These are phyloP conservation scores for Colletotrichum tabaci DNA, from an alignment of 2,329 filamentous ascomycete genomes.

Conservation along the genomic window DNA sequence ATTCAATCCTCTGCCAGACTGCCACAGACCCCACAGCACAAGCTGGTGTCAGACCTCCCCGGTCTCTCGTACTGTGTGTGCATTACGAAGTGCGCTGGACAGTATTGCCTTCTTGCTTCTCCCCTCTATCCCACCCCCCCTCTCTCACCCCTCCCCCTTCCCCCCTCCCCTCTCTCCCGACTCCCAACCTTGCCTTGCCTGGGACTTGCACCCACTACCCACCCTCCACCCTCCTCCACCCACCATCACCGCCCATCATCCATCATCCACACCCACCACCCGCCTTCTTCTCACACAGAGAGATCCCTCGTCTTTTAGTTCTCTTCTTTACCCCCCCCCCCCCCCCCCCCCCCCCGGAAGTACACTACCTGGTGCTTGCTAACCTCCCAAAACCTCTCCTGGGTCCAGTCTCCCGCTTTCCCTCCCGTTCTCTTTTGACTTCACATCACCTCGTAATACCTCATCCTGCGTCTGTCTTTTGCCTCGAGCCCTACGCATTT, in stretches of 20 bases:
- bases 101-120: constrained; percentile 23
- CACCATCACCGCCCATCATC: background rate
- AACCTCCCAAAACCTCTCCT: constrained; percentile 18
- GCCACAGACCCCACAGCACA: too few relatives aligned
- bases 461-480: background rate
- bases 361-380: constrained; percentile 28
- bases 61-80: background rate
- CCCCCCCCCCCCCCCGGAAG: constrained; percentile 30
- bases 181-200: constrained; percentile 30
- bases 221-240: background rate
- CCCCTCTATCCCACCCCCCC: background rate
- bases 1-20: too few relatives aligned
- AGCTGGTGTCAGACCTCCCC: background rate
- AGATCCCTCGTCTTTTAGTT: constrained; percentile 36
- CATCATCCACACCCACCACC: constrained; percentile 16
- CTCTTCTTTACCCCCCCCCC: constrained; percentile 10
- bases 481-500: background rate
- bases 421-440: constrained; percentile 27
- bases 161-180: background rate
- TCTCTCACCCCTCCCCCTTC: background rate
- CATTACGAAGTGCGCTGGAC: constrained; percentile 26
- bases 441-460: constrained; percentile 32
- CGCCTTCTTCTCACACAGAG: constrained; percentile 9
- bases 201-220: background rate
- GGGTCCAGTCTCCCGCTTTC: constrained; percentile 14